These are phyloP conservation scores for Lactarius psammicola DNA, from an alignment of 768 basidiomycete genomes.

Conservation along the genomic window DNA sequence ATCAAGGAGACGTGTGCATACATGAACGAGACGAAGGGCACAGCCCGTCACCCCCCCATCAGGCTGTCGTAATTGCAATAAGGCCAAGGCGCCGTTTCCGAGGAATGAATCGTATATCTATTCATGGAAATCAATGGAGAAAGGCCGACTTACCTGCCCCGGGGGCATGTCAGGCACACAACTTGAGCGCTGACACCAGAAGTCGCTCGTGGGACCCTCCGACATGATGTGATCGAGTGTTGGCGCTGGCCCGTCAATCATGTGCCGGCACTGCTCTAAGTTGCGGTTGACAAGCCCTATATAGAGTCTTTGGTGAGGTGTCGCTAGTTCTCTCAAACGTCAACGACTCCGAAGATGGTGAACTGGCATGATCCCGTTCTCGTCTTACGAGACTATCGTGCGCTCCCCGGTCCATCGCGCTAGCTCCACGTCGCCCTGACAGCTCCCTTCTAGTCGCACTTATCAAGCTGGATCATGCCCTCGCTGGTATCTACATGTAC, in stretches of 20 bases:
- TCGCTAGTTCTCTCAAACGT: background rate
- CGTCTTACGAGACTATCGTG: slow-evolving; percentile 8
- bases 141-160: background rate
- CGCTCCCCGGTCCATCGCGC: background rate
- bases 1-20: background rate
- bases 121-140: background rate
- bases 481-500: background rate
- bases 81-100: background rate
- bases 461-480: background rate
- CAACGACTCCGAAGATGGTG: slow-evolving; percentile 14
- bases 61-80: background rate
- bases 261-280: background rate
- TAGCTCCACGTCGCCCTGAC: background rate
- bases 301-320: background rate
- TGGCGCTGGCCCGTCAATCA: background rate
- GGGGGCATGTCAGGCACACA: background rate
- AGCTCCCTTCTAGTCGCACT: background rate
- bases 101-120: background rate
- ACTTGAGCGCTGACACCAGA: slow-evolving; percentile 1
- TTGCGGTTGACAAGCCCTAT: background rate
- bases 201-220: background rate
- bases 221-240: background rate
- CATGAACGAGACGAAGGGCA: background rate
- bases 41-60: background rate
- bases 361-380: slow-evolving; percentile 11